Conservation (phyloP, 306 rosid species). For the Begonia peltatifolia region DNA sequence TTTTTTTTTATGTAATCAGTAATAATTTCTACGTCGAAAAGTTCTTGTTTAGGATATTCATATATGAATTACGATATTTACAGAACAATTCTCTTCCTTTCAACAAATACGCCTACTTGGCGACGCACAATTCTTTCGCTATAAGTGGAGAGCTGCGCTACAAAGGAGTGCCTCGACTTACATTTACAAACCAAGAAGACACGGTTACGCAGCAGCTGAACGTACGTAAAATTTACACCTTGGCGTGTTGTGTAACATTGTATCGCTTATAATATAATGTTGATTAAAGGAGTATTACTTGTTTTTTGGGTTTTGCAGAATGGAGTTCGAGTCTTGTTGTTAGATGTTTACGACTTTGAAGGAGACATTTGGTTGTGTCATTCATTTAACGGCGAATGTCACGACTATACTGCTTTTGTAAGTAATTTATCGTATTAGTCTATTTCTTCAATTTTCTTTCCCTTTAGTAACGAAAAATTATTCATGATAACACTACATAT, state of each 20-base stretch:
- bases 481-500: too few relatives aligned
- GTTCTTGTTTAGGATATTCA: too few relatives aligned
- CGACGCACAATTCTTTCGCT: constrained; percentile 75
- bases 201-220: constrained; percentile 63
- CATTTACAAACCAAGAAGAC: constrained; percentile 59
- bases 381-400: constrained; percentile 59
- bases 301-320: constrained; percentile 22
- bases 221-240: constrained; percentile 14
- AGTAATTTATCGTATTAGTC: constrained; percentile 7
- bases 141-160: constrained; percentile 59
- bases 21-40: too few relatives aligned
- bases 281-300: too few relatives aligned
- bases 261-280: too few relatives aligned
- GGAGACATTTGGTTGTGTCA: constrained; percentile 88
- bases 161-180: constrained; percentile 50
- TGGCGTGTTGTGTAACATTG: too few relatives aligned
- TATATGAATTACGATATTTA: background rate
- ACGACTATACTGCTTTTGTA: constrained; percentile 74
- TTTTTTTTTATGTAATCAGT: too few relatives aligned
- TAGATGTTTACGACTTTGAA: constrained; percentile 71
- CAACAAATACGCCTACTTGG: constrained; percentile 84
- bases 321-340: constrained; percentile 71
- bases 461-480: too few relatives aligned
- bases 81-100: constrained; percentile 76
- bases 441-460: too few relatives aligned